Conservation (phyloP, 2,329 filamentous ascomycete genomes). For the Verticillium isaacii region DNA sequence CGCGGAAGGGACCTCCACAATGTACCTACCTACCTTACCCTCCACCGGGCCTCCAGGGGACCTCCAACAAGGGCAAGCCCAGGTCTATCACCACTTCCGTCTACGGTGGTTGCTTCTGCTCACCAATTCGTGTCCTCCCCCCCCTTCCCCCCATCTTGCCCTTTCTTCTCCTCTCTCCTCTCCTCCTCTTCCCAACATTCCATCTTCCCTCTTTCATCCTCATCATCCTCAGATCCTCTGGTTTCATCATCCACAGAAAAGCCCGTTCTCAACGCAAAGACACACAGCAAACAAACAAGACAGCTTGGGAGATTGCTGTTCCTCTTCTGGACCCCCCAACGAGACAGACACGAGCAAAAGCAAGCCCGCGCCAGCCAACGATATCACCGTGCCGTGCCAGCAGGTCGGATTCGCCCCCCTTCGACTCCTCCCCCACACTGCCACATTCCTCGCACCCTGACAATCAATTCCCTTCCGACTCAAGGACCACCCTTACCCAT, state of each 20-base stretch:
- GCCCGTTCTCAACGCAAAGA: neutral
- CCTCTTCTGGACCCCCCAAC: constrained; percentile 5
- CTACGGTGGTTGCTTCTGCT: neutral
- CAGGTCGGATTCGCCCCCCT: neutral
- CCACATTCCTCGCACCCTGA: neutral
- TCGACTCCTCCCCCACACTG: neutral
- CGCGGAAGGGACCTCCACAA: neutral
- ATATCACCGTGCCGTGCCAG: neutral
- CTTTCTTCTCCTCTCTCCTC: neutral
- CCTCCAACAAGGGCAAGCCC: neutral
- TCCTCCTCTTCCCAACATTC: neutral
- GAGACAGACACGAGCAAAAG: neutral
- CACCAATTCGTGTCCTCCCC: neutral
- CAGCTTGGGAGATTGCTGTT: neutral
- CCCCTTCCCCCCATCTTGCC: neutral
- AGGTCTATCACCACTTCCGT: neutral
- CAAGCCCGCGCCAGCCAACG: neutral
- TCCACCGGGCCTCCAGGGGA: neutral
- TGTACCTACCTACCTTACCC: neutral
- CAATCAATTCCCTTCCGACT: neutral
- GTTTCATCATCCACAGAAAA: neutral
- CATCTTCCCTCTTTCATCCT: neutral
- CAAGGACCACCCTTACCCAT: neutral
- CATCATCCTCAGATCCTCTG: neutral
- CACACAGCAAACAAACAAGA: neutral